Evolutionary conservation across 805 yeast species (phyloP), one percentile per base, ranked within the genome.

Genomic region (Saccharomycopsis fermentans): DNA sequence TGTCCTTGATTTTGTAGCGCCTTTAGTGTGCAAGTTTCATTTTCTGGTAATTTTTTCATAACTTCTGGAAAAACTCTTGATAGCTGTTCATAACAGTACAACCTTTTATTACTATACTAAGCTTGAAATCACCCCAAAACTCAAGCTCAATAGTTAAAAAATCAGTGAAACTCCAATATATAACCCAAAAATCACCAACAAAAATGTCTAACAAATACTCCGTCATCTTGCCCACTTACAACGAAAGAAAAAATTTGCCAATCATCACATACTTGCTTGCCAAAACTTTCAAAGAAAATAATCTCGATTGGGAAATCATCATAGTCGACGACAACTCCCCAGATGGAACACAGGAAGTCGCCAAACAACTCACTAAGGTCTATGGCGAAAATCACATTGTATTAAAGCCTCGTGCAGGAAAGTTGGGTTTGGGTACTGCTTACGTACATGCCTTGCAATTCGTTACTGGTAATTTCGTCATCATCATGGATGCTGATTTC

Each of bases 401-500:
- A 60, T 77, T 86, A 68, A 77, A 83, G 67, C 81, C 92, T 26
- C 80, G 92, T 66, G 82, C 86, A 2, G 91, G 91, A 50, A 86
- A 86, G 70, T 77, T 86, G 59, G 92, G 92, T 17, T 77, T 86
- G 60, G 91, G 90, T 55, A 86, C 92, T 35, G 92, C 92, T 17
- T 86, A 86, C 65, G 86, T 86, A 51, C 90, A 86, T 65, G 92
- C 90, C 1, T 77, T 86, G 64, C 78, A 86, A 68, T 83, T 67
- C 65, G 89, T 80, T 55, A 80, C 84, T 21, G 92, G 92, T 53
- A 79, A 86, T 70, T 86, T 77, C 69, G 90, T 86, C 55, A 81
- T 86, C 62, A 86, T 86, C 65, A 86, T 86, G 92, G 92, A 86
- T 68, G 92, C 92, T 17, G 92, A 86, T 69, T 86, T 86, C 72